A percentile compares a stretch with the other conserved stretches of the same genome.
These are phyloP conservation scores for Anisodus acutangulus DNA, from an alignment of 257 asterid genomes.

Conservation along the genomic window DNA sequence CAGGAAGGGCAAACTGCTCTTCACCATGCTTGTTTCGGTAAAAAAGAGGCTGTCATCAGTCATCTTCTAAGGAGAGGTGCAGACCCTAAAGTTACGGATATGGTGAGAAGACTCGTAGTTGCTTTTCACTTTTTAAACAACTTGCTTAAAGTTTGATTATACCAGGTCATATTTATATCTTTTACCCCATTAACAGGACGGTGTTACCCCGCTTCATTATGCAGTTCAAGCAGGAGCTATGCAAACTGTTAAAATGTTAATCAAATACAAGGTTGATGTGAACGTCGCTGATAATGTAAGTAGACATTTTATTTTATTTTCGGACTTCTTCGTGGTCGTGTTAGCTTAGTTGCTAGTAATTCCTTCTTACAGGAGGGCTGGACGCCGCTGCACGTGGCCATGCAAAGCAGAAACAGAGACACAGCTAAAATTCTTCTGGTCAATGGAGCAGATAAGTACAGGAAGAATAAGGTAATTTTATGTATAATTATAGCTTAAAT, in stretches of 20 bases:
- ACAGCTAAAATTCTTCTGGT: constrained; percentile 70
- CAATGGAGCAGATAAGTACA: constrained; percentile 81
- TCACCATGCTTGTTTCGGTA: constrained; percentile 82
- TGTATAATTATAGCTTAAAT: neutral
- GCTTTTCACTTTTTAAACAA: neutral
- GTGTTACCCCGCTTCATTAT: constrained; percentile 89
- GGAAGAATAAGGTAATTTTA: constrained; percentile 67
- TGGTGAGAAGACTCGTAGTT: constrained; percentile 49
- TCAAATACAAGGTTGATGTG: constrained; percentile 83
- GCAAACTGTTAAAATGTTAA: constrained; percentile 85
- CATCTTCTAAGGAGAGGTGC: constrained; percentile 94
- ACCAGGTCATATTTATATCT: neutral
- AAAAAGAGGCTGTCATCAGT: constrained; percentile 88
- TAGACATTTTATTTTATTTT: constrained; percentile 27
- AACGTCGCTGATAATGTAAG: constrained; percentile 84
- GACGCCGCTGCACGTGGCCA: constrained; percentile 90
- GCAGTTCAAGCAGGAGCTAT: constrained; percentile 95
- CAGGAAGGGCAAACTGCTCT: constrained; percentile 95
- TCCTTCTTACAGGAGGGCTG: constrained; percentile 73
- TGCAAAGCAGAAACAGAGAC: constrained; percentile 86
- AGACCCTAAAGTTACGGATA: constrained; percentile 73
- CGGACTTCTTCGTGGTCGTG: neutral
- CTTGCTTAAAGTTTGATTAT: neutral
- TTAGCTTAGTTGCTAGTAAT: neutral
- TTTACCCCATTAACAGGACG: constrained; percentile 55